Evolutionary conservation across 495 filamentous ascomycete species (phyloP).

Genomic region (Neurospora cerealis): DNA sequence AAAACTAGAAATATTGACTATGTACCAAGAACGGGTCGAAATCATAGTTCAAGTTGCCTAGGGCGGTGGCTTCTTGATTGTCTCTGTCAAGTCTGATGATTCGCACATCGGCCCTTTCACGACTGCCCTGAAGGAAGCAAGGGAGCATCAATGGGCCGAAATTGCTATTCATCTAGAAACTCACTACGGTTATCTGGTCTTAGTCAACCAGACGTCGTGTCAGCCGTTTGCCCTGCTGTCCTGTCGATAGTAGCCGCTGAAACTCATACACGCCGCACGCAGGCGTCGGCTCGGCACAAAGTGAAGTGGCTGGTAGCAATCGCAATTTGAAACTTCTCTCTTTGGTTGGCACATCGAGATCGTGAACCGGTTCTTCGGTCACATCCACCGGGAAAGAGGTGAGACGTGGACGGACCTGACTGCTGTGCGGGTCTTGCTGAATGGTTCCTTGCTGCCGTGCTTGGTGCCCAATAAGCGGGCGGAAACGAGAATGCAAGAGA

Average conservation of each 20-base stretch:
- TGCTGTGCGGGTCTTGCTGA: neutral
- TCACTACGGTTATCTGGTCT: neutral
- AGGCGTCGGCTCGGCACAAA: neutral
- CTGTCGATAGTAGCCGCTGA: neutral
- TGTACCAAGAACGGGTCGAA: neutral
- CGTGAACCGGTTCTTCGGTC: neutral
- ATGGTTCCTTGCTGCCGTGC: neutral
- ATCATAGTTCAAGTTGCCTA: neutral
- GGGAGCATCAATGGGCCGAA: neutral
- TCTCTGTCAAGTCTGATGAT: neutral
- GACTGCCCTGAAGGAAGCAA: neutral
- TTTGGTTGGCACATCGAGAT: neutral
- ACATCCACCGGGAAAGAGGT: neutral
- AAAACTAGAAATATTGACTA: neutral
- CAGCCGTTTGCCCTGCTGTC: neutral
- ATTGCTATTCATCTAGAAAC: neutral
- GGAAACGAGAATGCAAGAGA: neutral
- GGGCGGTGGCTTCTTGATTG: neutral
- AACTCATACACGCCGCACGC: neutral
- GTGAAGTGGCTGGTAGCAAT: neutral
- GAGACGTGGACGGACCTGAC: neutral
- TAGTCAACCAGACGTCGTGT: neutral
- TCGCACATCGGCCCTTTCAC: neutral
- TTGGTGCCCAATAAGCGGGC: neutral
- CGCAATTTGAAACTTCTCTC: neutral